phyloP scores from a whole-genome alignment of 176 grass and related monocot genomes.

The Aegilops sharonensis region DNA sequence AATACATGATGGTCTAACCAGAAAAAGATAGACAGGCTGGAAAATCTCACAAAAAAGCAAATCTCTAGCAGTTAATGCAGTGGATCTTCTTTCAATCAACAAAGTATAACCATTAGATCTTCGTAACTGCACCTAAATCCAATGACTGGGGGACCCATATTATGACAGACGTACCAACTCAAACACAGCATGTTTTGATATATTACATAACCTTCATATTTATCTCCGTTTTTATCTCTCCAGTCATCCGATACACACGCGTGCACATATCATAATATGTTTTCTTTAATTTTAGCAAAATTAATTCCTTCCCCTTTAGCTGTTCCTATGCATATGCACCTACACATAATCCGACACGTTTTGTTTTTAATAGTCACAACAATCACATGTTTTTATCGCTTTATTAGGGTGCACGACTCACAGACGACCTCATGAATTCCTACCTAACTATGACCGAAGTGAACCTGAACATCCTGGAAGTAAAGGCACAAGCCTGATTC shows the following conservation, averaged over 20 bases:
- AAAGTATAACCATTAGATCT: background rate
- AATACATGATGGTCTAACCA: background rate
- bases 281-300: background rate
- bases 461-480: background rate
- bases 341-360: background rate
- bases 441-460: background rate
- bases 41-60: background rate
- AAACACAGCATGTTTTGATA: background rate
- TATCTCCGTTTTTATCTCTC: background rate
- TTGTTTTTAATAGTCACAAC: background rate
- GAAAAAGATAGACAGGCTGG: background rate
- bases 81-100: background rate
- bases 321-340: background rate
- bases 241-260: background rate
- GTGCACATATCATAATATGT: background rate
- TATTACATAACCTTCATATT: background rate
- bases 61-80: background rate
- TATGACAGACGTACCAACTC: background rate
- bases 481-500: background rate
- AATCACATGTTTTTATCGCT: no score
- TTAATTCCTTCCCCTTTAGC: background rate
- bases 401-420: background rate
- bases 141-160: background rate
- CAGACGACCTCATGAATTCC: background rate
- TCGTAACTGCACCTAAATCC: background rate